Evolutionary conservation across 208 protist genomes (phyloP).

Genomic region (Naegleria fowleri): DNA sequence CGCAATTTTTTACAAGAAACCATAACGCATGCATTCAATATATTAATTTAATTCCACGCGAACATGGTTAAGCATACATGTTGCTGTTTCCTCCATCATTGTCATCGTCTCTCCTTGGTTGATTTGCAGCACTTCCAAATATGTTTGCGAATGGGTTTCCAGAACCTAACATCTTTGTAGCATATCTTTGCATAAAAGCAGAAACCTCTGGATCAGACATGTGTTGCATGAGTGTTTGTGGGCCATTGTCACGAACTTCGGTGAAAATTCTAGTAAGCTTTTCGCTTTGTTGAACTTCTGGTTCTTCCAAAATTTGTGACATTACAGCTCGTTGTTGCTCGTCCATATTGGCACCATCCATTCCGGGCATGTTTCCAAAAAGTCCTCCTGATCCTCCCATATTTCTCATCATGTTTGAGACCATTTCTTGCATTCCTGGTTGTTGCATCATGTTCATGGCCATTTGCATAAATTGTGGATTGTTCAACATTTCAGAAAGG

Average conservation of each 20-base stretch:
- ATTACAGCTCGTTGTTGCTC: not conserved
- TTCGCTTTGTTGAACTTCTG: slow-evolving; percentile 11
- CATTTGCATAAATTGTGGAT: slow-evolving; percentile 20
- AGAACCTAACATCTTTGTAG: not conserved
- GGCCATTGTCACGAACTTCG: not conserved
- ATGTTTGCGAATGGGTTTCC: not conserved
- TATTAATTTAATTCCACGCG: no score
- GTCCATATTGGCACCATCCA: not conserved
- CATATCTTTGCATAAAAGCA: not conserved
- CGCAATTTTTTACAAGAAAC: no score
- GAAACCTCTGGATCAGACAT: slow-evolving; percentile 6
- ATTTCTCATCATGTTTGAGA: slow-evolving; percentile 20
- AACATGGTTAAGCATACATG: not conserved
- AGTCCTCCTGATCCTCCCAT: not conserved
- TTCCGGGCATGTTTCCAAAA: not conserved
- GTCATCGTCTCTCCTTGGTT: not conserved
- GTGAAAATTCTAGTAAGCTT: slow-evolving; percentile 1
- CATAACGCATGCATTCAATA: no score
- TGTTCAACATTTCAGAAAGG: not conserved
- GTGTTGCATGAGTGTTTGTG: not conserved
- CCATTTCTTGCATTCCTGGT: slow-evolving; percentile 21
- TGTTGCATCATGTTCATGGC: slow-evolving; percentile 20
- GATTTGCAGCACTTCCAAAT: not conserved
- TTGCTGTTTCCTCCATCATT: not conserved
- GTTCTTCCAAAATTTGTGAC: slow-evolving; percentile 2